Evolutionary conservation across 225 moss, liverwort and hornwort species (phyloP).

Genomic region (Bryum argenteum): DNA sequence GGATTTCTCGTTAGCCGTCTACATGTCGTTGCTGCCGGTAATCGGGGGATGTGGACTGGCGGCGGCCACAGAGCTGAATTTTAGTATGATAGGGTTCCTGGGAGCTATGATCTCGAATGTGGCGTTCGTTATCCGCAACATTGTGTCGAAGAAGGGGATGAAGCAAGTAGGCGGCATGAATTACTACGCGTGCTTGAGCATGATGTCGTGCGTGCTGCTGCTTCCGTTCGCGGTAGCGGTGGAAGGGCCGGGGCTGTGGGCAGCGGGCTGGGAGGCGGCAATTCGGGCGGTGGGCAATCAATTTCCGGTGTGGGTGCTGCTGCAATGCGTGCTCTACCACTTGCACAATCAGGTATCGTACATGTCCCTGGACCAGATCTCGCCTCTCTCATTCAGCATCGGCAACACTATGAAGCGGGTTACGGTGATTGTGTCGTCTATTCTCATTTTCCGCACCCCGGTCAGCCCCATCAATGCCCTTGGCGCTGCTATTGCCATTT

Average conservation of each 20-base stretch:
- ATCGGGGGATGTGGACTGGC: constrained; percentile 86
- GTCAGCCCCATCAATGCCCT: constrained; percentile 55
- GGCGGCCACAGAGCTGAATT: constrained; percentile 84
- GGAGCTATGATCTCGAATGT: constrained; percentile 97
- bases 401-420: constrained; percentile 72
- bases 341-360: constrained; percentile 68
- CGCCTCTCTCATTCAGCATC: constrained; percentile 65
- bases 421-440: constrained; percentile 56
- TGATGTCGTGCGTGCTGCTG: constrained; percentile 71
- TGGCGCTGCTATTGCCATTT: constrained; percentile 56
- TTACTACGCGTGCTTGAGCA: constrained; percentile 87
- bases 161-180: constrained; percentile 96
- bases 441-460: constrained; percentile 58
- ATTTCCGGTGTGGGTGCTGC: constrained; percentile 61
- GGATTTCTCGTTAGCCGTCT: constrained; percentile 55
- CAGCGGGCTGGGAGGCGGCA: constrained; percentile 68
- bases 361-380: constrained; percentile 61
- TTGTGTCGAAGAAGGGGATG: constrained; percentile 90
- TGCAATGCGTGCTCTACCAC: constrained; percentile 59
- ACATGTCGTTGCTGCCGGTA: constrained; percentile 74
- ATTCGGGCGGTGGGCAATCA: constrained; percentile 59
- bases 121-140: constrained; percentile 88
- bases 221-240: constrained; percentile 80
- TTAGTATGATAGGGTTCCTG: constrained; percentile 77
- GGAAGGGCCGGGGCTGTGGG: constrained; percentile 80